Conservation (phyloP, 768 basidiomycete genomes). For the Termitomyces sp. region DNA sequence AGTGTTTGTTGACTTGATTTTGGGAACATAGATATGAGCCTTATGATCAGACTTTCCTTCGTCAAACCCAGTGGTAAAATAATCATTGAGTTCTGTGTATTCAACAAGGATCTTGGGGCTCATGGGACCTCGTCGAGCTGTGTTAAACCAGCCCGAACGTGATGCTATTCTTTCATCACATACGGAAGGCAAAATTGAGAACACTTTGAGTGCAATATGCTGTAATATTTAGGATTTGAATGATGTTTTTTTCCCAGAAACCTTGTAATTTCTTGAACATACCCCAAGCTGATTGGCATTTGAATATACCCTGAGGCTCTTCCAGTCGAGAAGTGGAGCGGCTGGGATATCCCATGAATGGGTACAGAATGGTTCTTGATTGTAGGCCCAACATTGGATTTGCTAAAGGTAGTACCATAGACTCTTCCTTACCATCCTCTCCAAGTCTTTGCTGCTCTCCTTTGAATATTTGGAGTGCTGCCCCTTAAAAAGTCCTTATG, state of each 20-base stretch:
- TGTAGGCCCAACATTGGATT: slow-evolving; percentile 17
- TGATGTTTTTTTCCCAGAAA: too few relatives aligned
- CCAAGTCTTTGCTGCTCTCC: background rate
- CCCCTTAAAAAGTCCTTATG: too few relatives aligned
- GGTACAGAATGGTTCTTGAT: slow-evolving; percentile 14
- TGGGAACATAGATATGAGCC: background rate
- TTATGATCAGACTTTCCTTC: background rate
- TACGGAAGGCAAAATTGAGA: too few relatives aligned
- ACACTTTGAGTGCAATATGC: too few relatives aligned
- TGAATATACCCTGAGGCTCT: too few relatives aligned
- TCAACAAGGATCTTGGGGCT: background rate
- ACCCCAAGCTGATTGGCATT: too few relatives aligned
- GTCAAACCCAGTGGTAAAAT: background rate
- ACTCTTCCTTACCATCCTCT: background rate
- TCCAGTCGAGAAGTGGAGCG: too few relatives aligned
- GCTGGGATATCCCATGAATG: too few relatives aligned
- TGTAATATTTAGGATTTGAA: too few relatives aligned
- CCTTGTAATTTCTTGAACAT: too few relatives aligned
- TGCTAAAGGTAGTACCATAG: slow-evolving; percentile 8
- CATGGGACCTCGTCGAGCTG: too few relatives aligned
- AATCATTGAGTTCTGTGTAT: background rate
- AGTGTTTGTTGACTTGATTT: background rate
- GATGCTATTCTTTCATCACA: too few relatives aligned
- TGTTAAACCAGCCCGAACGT: background rate
- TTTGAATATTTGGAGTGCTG: background rate